Conservation (phyloP, 2,329 filamentous ascomycete genomes). For the Biscogniauxia marginata region DNA sequence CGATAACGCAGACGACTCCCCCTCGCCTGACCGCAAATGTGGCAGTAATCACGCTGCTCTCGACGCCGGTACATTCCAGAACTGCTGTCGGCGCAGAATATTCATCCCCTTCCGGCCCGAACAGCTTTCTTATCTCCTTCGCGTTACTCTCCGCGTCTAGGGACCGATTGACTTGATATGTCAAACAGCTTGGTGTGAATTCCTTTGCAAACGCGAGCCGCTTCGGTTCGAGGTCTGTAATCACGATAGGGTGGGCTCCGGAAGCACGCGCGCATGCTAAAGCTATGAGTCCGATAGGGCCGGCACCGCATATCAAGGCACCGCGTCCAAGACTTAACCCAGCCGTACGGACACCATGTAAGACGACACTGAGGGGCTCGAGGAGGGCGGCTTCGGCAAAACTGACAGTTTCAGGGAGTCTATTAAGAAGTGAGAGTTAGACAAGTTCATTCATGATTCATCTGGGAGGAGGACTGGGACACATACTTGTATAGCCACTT, state of each 20-base stretch:
- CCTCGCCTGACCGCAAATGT: conserved; percentile 53
- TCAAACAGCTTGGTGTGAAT: conserved; percentile 49
- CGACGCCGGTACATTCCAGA: conserved; percentile 63
- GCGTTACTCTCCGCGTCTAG: conserved; percentile 47
- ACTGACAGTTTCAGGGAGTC: conserved; percentile 49
- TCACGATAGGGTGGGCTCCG: conserved; percentile 58
- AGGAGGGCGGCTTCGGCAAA: conserved; percentile 59
- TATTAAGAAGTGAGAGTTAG: not conserved
- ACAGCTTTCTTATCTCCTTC: conserved; percentile 47
- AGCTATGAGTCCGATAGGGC: conserved; percentile 59
- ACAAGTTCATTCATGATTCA: not conserved
- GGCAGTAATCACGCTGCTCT: conserved; percentile 58
- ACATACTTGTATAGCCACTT: conserved; percentile 51
- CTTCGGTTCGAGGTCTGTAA: conserved; percentile 57
- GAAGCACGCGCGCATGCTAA: conserved; percentile 55
- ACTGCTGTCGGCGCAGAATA: conserved; percentile 54
- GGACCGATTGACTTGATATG: conserved; percentile 48
- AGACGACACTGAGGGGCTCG: conserved; percentile 59
- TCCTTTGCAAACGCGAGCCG: conserved; percentile 54
- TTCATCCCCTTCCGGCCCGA: conserved; percentile 38
- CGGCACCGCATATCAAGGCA: conserved; percentile 57
- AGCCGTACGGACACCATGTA: conserved; percentile 54
- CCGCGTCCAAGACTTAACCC: conserved; percentile 51
- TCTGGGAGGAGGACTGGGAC: not conserved
- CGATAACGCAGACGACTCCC: conserved; percentile 59